These are phyloP conservation scores for Arthrobotrys musiformis DNA, from an alignment of 2,329 filamentous ascomycete species.

Conservation along the genomic window DNA sequence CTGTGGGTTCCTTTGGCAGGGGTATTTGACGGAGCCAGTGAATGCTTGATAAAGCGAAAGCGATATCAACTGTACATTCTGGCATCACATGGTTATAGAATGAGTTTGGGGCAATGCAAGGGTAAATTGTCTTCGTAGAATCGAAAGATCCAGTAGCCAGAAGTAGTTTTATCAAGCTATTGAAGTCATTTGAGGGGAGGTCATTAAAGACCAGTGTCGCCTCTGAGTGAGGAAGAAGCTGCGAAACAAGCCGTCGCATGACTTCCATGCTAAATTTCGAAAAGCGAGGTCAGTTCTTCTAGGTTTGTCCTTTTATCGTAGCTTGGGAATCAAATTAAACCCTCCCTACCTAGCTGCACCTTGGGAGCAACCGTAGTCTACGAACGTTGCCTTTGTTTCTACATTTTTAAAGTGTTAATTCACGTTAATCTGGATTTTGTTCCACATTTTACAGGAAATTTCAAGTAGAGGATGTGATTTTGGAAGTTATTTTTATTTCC, in stretches of 20 bases:
- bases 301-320: not conserved
- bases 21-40: conserved; percentile 38
- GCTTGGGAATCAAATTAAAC: not conserved
- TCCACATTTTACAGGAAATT: too few relatives aligned
- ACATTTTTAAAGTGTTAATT: not conserved
- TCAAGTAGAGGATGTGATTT: too few relatives aligned
- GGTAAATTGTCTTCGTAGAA: conserved; percentile 11
- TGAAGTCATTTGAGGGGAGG: conserved; percentile 48
- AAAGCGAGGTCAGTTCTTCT: too few relatives aligned
- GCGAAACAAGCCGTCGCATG: conserved; percentile 13
- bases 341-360: conserved; percentile 21
- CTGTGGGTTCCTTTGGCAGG: not conserved
- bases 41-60: conserved; percentile 29
- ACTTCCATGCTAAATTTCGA: conserved; percentile 1
- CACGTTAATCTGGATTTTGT: not conserved
- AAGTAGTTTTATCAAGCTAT: conserved; percentile 21
- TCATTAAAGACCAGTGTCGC: conserved; percentile 27
- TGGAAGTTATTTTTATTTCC: too few relatives aligned
- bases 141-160: not conserved
- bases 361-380: conserved; percentile 36
- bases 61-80: conserved; percentile 21
- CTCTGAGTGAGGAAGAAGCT: not conserved
- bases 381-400: conserved; percentile 27
- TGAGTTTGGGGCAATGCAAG: conserved; percentile 21
- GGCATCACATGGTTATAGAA: conserved; percentile 30